A percentile compares a stretch with the other conserved stretches of the same genome.
Conservation (phyloP, 2,329 filamentous ascomycete species). For the Calonectria pseudoturangicola region DNA sequence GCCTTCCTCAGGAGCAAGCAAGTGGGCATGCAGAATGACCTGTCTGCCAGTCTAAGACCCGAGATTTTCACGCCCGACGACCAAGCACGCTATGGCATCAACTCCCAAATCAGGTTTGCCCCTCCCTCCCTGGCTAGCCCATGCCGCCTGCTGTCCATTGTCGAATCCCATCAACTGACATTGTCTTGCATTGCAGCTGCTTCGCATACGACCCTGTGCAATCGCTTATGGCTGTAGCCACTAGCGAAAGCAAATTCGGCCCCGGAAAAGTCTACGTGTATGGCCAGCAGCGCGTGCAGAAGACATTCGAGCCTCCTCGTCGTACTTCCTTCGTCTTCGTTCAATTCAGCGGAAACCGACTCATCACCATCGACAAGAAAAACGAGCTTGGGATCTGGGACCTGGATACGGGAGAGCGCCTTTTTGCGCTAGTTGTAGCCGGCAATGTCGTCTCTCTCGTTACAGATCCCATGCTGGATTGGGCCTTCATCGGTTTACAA, state of each 20-base stretch:
- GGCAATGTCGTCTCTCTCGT: constrained; percentile 84
- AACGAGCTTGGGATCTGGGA: constrained; percentile 92
- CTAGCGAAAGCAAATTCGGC: constrained; percentile 89
- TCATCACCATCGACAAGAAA: constrained; percentile 88
- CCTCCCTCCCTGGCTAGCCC: constrained; percentile 34
- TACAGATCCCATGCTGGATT: constrained; percentile 94
- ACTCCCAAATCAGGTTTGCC: constrained; percentile 80
- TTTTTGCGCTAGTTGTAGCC: constrained; percentile 84
- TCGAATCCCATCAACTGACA: constrained; percentile 43
- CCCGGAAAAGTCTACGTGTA: constrained; percentile 92
- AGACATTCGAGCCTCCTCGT: constrained; percentile 81
- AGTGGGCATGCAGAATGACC: constrained; percentile 91
- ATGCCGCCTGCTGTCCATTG: constrained; percentile 42
- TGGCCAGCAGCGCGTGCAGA: constrained; percentile 87
- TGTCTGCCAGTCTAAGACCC: constrained; percentile 86
- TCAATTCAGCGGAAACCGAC: constrained; percentile 89
- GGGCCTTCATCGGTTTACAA: constrained; percentile 89
- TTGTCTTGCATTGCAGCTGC: constrained; percentile 69
- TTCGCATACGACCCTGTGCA: constrained; percentile 95
- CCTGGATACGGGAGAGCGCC: constrained; percentile 79
- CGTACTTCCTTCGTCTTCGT: constrained; percentile 84
- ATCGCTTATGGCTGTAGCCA: constrained; percentile 93
- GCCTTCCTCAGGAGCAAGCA: constrained; percentile 94
- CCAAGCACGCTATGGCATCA: constrained; percentile 87
- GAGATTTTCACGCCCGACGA: constrained; percentile 90